Evolutionary conservation across 2,329 filamentous ascomycete species (phyloP).

Genomic region (Pseudocercospora ulei): DNA sequence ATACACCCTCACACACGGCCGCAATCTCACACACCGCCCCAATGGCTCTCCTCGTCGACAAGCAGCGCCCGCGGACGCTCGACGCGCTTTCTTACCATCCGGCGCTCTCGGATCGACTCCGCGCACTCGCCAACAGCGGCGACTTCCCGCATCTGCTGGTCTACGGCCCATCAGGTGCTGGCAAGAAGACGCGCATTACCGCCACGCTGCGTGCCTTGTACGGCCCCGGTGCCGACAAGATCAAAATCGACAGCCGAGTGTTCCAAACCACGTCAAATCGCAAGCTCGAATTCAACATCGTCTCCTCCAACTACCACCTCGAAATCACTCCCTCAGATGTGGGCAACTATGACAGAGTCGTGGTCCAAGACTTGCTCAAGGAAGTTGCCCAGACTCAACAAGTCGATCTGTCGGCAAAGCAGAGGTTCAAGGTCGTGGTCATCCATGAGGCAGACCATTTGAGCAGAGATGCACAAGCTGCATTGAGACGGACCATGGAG

Average conservation of each 20-base stretch:
- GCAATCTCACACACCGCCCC: slow-evolving; percentile 2
- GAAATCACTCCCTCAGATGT: slow-evolving; percentile 98
- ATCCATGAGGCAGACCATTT: slow-evolving; percentile 98
- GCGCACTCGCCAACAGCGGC: slow-evolving; percentile 82
- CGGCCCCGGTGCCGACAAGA: slow-evolving; percentile 95
- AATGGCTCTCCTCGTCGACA: slow-evolving; percentile 58
- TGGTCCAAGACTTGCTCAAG: slow-evolving; percentile 89
- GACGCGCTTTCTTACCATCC: slow-evolving; percentile 76
- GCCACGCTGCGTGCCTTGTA: slow-evolving; percentile 92
- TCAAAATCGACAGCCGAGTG: slow-evolving; percentile 95
- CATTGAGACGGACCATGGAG: slow-evolving; percentile 91
- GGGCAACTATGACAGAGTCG: slow-evolving; percentile 89
- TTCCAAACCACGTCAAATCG: slow-evolving; percentile 91
- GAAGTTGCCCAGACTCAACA: slow-evolving; percentile 98
- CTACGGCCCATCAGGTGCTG: slow-evolving; percentile 90
- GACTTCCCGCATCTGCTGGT: slow-evolving; percentile 97
- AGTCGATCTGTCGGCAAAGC: slow-evolving; percentile 82
- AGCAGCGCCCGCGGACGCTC: slow-evolving; percentile 60
- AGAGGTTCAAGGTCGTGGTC: slow-evolving; percentile 95
- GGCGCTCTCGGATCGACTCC: slow-evolving; percentile 76
- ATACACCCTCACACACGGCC: no score
- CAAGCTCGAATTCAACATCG: slow-evolving; percentile 98
- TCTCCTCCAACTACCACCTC: slow-evolving; percentile 91
- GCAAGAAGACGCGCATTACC: slow-evolving; percentile 95
- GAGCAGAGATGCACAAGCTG: slow-evolving; percentile 87